These are phyloP conservation scores for Chaetoceros muelleri DNA, from an alignment of 108 stramenopile genomes.

Conservation along the genomic window DNA sequence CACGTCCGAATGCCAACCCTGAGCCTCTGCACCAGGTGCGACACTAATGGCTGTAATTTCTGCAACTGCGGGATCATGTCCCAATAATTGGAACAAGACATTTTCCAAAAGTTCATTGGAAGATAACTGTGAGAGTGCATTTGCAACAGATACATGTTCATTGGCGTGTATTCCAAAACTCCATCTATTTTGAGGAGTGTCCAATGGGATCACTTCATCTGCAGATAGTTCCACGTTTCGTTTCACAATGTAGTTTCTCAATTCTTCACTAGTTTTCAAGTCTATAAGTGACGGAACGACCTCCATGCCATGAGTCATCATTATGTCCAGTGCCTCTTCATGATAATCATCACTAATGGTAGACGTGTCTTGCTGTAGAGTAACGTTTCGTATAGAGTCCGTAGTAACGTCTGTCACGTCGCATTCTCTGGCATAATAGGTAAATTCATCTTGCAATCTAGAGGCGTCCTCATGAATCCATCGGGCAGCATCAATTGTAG, in stretches of 20 bases:
- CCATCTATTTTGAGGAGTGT: constrained; percentile 21
- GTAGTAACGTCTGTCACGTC: constrained; percentile 23
- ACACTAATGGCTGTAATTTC: constrained; percentile 53
- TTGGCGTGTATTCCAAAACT: constrained; percentile 45
- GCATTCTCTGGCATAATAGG: constrained; percentile 42
- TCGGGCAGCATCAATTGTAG: background rate
- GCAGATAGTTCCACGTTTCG: constrained; percentile 25
- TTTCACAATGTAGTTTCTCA: constrained; percentile 25
- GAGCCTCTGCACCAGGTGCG: constrained; percentile 19
- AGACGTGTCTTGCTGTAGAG: constrained; percentile 4
- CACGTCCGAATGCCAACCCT: constrained; percentile 48
- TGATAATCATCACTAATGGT: background rate
- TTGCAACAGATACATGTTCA: constrained; percentile 31
- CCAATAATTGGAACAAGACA: constrained; percentile 24
- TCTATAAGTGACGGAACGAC: constrained; percentile 25
- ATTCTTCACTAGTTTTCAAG: constrained; percentile 9
- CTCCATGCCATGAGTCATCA: constrained; percentile 39
- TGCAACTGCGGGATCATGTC: constrained; percentile 36
- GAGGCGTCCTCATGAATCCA: background rate
- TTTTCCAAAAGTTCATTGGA: constrained; percentile 15
- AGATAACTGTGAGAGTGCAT: constrained; percentile 31
- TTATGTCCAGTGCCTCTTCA: constrained; percentile 12
- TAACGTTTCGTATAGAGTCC: constrained; percentile 9
- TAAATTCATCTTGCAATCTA: constrained; percentile 28
- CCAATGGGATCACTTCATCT: constrained; percentile 27